Percentiles rank a stretch among this genome's conserved stretches.
These are phyloP conservation scores for Crassisporium funariophilum DNA, from an alignment of 768 basidiomycete genomes.

Conservation along the genomic window DNA sequence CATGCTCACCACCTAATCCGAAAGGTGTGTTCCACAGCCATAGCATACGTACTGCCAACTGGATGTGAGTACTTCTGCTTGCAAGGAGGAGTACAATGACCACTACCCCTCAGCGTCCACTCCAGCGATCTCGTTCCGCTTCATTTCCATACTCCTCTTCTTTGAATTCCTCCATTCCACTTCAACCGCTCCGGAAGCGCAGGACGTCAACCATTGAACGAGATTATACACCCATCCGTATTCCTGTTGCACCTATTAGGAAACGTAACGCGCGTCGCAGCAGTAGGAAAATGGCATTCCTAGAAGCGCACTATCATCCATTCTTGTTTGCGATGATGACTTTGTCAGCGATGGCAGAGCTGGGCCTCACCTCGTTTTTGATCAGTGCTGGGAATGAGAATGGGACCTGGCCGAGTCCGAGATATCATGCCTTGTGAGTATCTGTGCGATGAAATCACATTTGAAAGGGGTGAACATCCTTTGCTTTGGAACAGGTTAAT, in stretches of 20 bases:
- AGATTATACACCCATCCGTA: background rate
- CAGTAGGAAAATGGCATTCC: constrained; percentile 36
- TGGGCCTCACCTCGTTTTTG: constrained; percentile 74
- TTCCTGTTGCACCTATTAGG: background rate
- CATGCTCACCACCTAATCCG: background rate
- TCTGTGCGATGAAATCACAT: constrained; percentile 10
- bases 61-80: constrained; percentile 10
- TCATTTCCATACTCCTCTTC: constrained; percentile 1
- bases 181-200: constrained; percentile 12
- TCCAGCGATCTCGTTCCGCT: constrained; percentile 1
- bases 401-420: constrained; percentile 58
- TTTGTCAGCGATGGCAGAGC: constrained; percentile 67
- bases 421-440: constrained; percentile 67
- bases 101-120: background rate
- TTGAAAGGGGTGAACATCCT: background rate
- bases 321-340: constrained; percentile 67
- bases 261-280: background rate
- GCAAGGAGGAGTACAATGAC: background rate
- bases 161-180: constrained; percentile 1
- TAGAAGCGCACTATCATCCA: constrained; percentile 61
- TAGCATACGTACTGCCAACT: background rate
- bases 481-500: constrained; percentile 42
- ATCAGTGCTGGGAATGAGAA: constrained; percentile 68
- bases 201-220: background rate
- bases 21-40: constrained; percentile 4